A percentile compares a stretch with the other conserved stretches of the same genome.
Evolutionary conservation across 768 basidiomycete species (phyloP).

Genomic region (Baorangia bicolor): DNA sequence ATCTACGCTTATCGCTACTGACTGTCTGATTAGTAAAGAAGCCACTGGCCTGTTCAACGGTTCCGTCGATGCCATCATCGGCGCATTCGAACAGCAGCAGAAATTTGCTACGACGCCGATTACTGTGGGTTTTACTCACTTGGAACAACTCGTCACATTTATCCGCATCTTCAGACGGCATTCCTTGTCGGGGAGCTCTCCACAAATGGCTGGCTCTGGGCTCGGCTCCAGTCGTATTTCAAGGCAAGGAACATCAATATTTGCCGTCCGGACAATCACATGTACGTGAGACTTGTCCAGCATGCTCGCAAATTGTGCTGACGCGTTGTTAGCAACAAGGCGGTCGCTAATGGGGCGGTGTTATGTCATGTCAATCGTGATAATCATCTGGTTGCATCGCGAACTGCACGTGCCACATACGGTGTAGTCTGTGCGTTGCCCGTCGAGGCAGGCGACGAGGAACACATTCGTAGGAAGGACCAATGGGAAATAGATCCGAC

Average conservation of each 20-base stretch:
- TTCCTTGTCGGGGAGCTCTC: slow-evolving; percentile 15
- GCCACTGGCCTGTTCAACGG: slow-evolving; percentile 9
- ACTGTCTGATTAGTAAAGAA: slow-evolving; percentile 1
- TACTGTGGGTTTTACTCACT: background rate
- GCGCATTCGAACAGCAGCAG: slow-evolving; percentile 12
- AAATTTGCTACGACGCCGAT: background rate
- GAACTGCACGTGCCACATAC: slow-evolving; percentile 5
- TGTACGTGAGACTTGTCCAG: background rate
- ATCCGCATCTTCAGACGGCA: slow-evolving; percentile 1
- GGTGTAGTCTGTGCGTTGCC: slow-evolving; percentile 3
- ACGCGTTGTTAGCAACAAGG: slow-evolving; percentile 3
- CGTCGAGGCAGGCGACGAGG: background rate
- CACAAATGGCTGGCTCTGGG: slow-evolving; percentile 11
- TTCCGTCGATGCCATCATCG: slow-evolving; percentile 6
- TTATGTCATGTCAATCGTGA: slow-evolving; percentile 3
- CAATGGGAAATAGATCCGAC: slow-evolving; percentile 10
- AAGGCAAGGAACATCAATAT: background rate
- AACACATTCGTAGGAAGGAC: slow-evolving; percentile 7
- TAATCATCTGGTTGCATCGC: background rate
- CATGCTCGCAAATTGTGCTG: background rate
- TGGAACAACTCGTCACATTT: background rate
- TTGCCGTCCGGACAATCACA: slow-evolving; percentile 7
- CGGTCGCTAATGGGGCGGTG: slow-evolving; percentile 9
- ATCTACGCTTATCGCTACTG: rapidly evolving
- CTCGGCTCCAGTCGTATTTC: slow-evolving; percentile 13